phyloP scores from a whole-genome alignment of 495 filamentous ascomycete genomes.

The Lineolata rhizophorae region DNA sequence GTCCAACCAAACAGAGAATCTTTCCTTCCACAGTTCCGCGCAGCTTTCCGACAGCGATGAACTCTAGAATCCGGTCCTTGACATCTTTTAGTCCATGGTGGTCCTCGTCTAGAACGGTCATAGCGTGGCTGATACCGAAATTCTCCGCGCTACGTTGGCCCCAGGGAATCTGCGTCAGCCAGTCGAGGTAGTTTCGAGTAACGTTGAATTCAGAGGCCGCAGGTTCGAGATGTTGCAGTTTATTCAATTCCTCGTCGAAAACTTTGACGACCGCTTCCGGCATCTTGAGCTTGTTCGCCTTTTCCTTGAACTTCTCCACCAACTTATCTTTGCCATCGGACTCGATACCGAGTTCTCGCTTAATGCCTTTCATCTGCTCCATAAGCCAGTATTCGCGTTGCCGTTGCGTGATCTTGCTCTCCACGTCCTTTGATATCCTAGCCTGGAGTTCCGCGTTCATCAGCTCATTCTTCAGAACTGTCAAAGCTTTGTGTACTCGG shows the following conservation, averaged over 20 bases:
- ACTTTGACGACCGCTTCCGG: conserved; percentile 90
- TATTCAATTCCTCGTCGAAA: conserved; percentile 95
- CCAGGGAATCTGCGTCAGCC: conserved; percentile 97
- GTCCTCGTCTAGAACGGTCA: conserved; percentile 82
- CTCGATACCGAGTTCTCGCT: conserved; percentile 83
- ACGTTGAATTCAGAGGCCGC: conserved; percentile 97
- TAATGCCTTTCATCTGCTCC: conserved; percentile 99
- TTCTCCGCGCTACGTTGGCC: conserved; percentile 90
- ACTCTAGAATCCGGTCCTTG: conserved; percentile 96
- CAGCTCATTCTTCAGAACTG: conserved; percentile 89
- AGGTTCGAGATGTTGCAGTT: conserved; percentile 81
- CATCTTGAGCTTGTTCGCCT: conserved; percentile 86
- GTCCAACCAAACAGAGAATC: conserved; percentile 93
- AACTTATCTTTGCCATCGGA: conserved; percentile 96
- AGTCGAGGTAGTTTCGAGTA: conserved; percentile 96
- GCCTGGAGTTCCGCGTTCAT: conserved; percentile 94
- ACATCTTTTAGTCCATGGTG: conserved; percentile 96
- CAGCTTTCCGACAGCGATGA: conserved; percentile 95
- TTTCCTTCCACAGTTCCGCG: conserved; percentile 96
- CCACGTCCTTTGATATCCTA: conserved; percentile 96
- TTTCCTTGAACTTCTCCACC: conserved; percentile 91
- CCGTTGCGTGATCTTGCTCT: conserved; percentile 91
- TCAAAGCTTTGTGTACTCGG: conserved; percentile 67
- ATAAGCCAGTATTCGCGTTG: conserved; percentile 97
- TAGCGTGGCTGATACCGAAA: conserved; percentile 80